Base-by-base conservation (phyloP, 2,329 filamentous ascomycete species). In the Leptographium procerum region DNA sequence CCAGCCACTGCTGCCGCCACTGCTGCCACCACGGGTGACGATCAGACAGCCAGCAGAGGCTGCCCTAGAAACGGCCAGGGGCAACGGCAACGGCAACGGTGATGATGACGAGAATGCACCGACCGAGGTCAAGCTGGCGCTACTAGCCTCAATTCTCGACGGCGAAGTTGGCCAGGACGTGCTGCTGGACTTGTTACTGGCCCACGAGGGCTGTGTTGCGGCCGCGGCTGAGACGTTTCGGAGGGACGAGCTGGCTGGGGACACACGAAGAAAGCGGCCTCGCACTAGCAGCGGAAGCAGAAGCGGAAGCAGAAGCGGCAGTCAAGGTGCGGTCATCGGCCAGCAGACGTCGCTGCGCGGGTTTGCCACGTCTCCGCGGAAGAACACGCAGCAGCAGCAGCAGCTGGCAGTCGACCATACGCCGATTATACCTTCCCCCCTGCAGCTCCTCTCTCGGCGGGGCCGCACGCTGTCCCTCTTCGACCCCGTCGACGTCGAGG, bases 121-220 rank as follows among this genome's bases (percentile, higher is more conserved):
- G 1, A 99, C 94, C 0, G 94, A 97, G 62, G 77, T 95, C 65
- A 97, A 96, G 67, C 74, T 99, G 16, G 91, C 91, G 1, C 75
- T 95, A 1, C 75, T 99, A 3, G 81, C 86, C 2, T 97, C 94
- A 1, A 73, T 96, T 0, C 80, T 91, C 63, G 83, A 88, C 0
- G 68, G 75, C 0, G 64, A 85, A 4, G 68, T 75, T 0, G 63
- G 85, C 9, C 84, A 88, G 52, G 82, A 86, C 40, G 75, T 78
- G 0, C 75, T 96, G 0, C 78, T 99, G 0, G 92, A 97, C 63
- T 75, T 90, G 7, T 77, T 97, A 0, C 75, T 96, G 0, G 84
- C 84, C 0, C 84, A 88, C 60, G 82, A 92, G 31, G 94, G 94
- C 0, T 89, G 84, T 0, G 86, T 96, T 1, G 73, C 85, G 24